Evolutionary conservation across 1,284 basidiomycete species (phyloP).

Genomic region (Puccinia polysora): DNA sequence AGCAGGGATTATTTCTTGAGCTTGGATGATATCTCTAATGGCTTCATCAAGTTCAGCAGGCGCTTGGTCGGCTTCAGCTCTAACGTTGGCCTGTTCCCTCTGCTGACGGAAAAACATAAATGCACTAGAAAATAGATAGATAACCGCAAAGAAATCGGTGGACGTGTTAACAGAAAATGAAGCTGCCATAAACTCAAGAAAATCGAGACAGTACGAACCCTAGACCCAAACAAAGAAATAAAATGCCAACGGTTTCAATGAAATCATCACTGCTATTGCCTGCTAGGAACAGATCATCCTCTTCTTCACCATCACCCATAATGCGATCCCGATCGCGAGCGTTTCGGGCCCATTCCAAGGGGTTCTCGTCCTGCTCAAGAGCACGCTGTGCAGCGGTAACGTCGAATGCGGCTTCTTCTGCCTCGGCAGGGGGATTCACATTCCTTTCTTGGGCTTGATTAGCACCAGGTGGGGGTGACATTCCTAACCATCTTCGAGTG

Average conservation of each 20-base stretch:
- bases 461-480: conserved; percentile 34
- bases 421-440: conserved; percentile 11
- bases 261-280: conserved; percentile 36
- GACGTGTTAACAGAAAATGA: too few species aligned
- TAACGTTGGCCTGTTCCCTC: conserved; percentile 26
- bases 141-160: too few species aligned
- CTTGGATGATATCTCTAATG: conserved; percentile 6
- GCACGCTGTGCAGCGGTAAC: conserved; percentile 25
- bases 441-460: conserved; percentile 9
- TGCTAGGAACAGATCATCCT: conserved; percentile 40
- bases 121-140: too few species aligned
- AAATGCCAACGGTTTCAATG: conserved; percentile 36
- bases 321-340: conserved; percentile 38
- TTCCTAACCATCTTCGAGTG: conserved; percentile 40
- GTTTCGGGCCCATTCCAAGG: conserved; percentile 35
- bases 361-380: conserved; percentile 38
- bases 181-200: neutral
- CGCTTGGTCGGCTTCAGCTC: conserved; percentile 24
- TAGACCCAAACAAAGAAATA: conserved; percentile 40
- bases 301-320: conserved; percentile 30
- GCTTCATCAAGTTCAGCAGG: conserved; percentile 19
- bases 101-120: conserved; percentile 43
- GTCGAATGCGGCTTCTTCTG: conserved; percentile 13
- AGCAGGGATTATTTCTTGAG: neutral
- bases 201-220: conserved; percentile 12